phyloP scores from a whole-genome alignment of 768 basidiomycete genomes.

The Lepiota subincarnata region DNA sequence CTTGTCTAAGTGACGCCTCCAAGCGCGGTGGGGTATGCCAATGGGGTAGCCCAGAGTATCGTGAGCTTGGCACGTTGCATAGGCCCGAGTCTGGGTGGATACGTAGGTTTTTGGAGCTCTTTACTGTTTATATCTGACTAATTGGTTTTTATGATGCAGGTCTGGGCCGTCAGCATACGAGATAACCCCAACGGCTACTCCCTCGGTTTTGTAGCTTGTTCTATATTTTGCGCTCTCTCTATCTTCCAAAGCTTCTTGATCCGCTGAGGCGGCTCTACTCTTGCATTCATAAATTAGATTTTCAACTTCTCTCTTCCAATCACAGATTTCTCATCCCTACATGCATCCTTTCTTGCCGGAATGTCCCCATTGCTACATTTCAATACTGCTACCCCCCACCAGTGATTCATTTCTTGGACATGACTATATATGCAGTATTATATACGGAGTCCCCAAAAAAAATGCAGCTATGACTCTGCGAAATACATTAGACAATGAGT shows the following conservation, averaged over 20 bases:
- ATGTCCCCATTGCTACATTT: neutral
- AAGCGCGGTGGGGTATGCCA: constrained; percentile 82
- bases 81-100: constrained; percentile 83
- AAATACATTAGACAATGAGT: too few species aligned
- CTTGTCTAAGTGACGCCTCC: constrained; percentile 78
- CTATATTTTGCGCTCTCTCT: constrained; percentile 55
- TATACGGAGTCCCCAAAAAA: too few species aligned
- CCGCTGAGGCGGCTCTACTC: constrained; percentile 35
- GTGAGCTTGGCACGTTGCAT: constrained; percentile 90
- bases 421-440: too few species aligned
- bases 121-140: neutral
- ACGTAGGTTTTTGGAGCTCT: constrained; percentile 42
- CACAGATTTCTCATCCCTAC: neutral
- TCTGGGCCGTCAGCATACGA: constrained; percentile 72
- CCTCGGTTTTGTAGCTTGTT: constrained; percentile 67
- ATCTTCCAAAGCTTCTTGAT: constrained; percentile 75
- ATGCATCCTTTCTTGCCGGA: neutral
- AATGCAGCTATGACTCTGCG: too few species aligned
- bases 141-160: constrained; percentile 31
- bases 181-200: constrained; percentile 69
- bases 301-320: neutral
- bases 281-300: constrained; percentile 8
- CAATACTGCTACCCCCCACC: too few species aligned
- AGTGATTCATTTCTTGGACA: too few species aligned
- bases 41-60: constrained; percentile 93